Evolutionary conservation across 768 basidiomycete species (phyloP), one percentile per base, ranked within the genome.

Genomic region (Crucibulum laeve): DNA sequence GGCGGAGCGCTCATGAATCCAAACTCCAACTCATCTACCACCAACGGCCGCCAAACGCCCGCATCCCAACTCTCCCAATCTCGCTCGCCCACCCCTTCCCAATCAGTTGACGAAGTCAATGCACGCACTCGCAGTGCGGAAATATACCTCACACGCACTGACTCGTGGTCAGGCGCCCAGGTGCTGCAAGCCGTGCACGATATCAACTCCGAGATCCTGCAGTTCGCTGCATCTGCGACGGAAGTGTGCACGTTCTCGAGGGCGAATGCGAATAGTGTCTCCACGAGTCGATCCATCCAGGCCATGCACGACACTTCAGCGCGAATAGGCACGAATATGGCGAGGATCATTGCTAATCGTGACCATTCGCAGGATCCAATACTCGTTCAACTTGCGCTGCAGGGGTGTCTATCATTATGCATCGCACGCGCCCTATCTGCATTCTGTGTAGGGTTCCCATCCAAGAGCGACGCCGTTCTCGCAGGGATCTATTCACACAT

Each of bases 171-270:
- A 1, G 87, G 87, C 10, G 80, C 84, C 1, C 84, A 87, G 57
- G 73, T 89, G 57, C 75, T 89, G 38, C 85, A 89, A 56, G 80
- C 84, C 2, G 79, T 89, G 11, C 81, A 84, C 49, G 87, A 89
- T 53, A 73, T 89, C 59, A 89, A 89, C 56, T 79, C 83, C 0
- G 86, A 88, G 61, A 83, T 88, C 46, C 71, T 86, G n/a, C 87
- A 87, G 49, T 85, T 86, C 46, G 82, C 86, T 6, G 84, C 85
- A 13, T 76, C 81, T 18, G 85, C 83, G 5, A 81, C 83, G 13
- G 87, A 90, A 60, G 67, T 80, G 32, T 80, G 77, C 51, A 71
- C 73, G 1, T 80, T 82, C 54, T n/a, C n/a, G n/a, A n/a, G n/a
- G n/a, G n/a, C n/a, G 65, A 65, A 26, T 69, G 62, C 43, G 61